These are phyloP conservation scores for Umbelopsis isabellina DNA, from an alignment of 192 early-diverging fungal species.

Conservation along the genomic window DNA sequence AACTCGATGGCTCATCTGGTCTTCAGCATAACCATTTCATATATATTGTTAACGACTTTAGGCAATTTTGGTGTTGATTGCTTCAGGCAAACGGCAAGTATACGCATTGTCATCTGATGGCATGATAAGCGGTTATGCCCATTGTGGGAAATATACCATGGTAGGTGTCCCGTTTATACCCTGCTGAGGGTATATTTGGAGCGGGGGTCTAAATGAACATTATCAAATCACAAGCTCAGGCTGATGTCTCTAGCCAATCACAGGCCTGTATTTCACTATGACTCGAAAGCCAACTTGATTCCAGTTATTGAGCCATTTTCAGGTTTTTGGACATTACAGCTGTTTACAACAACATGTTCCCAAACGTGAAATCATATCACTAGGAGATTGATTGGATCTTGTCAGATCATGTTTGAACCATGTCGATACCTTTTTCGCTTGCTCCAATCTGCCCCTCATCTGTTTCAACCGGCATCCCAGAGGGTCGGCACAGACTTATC, in stretches of 20 bases:
- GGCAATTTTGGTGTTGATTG: neutral
- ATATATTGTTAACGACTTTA: conserved; percentile 6
- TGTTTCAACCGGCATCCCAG: too few relatives aligned
- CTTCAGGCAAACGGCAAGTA: neutral
- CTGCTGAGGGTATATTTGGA: conserved; percentile 8
- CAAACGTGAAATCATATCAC: too few relatives aligned
- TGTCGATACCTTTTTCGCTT: too few relatives aligned
- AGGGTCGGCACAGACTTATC: conserved; percentile 15
- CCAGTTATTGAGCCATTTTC: too few relatives aligned
- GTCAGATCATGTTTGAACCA: too few relatives aligned
- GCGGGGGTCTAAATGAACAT: neutral
- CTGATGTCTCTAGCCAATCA: conserved; percentile 3
- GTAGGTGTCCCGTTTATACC: conserved; percentile 11
- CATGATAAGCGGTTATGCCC: conserved; percentile 1
- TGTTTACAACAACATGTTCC: too few relatives aligned
- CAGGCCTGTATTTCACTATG: neutral
- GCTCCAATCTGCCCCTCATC: too few relatives aligned
- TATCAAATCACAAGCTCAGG: conserved; percentile 11
- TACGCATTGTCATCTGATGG: neutral
- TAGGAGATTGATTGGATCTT: too few relatives aligned
- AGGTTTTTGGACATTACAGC: too few relatives aligned
- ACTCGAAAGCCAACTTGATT: neutral
- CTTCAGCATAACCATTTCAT: conserved; percentile 11
- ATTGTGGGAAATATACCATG: conserved; percentile 21
- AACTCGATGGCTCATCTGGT: neutral